phyloP scores from a whole-genome alignment of 1,284 basidiomycete genomes.

The Inonotus obliquus region DNA sequence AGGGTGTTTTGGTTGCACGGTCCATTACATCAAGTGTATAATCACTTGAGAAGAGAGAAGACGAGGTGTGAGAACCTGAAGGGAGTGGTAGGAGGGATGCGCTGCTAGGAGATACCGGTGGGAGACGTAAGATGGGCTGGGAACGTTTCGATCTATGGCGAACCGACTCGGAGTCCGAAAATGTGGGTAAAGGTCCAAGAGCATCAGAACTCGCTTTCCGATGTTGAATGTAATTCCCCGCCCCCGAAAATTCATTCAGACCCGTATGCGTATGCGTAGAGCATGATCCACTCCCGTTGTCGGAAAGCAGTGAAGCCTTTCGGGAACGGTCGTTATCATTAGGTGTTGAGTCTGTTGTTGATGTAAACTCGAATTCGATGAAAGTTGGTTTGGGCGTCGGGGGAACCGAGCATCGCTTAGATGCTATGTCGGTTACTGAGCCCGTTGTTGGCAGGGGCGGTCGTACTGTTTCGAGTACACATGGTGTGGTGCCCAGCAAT shows the following conservation, averaged over 20 bases:
- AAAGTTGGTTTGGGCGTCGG: conserved; percentile 1
- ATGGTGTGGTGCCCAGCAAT: conserved; percentile 56
- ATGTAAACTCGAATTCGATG: conserved; percentile 1
- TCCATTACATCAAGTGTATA: background rate
- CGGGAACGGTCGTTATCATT: background rate
- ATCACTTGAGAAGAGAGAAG: background rate
- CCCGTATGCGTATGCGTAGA: background rate
- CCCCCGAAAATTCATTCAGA: background rate
- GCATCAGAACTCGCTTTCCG: background rate
- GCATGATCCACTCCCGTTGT: background rate
- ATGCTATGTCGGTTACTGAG: background rate
- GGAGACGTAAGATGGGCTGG: conserved; percentile 16
- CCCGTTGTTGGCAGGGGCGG: conserved; percentile 12
- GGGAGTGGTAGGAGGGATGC: background rate
- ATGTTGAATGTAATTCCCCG: background rate
- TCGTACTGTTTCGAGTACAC: conserved; percentile 43
- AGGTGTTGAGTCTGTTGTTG: background rate
- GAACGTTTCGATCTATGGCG: background rate
- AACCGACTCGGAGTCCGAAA: background rate
- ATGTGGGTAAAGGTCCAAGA: background rate
- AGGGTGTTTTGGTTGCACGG: background rate
- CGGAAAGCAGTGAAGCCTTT: background rate
- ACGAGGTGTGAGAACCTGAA: background rate
- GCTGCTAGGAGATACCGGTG: background rate
- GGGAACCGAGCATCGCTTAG: conserved; percentile 1